Percentiles rank a stretch among this genome's conserved stretches.
phyloP scores from a whole-genome alignment of 805 yeast genomes.

The Alloascoidea africana region DNA sequence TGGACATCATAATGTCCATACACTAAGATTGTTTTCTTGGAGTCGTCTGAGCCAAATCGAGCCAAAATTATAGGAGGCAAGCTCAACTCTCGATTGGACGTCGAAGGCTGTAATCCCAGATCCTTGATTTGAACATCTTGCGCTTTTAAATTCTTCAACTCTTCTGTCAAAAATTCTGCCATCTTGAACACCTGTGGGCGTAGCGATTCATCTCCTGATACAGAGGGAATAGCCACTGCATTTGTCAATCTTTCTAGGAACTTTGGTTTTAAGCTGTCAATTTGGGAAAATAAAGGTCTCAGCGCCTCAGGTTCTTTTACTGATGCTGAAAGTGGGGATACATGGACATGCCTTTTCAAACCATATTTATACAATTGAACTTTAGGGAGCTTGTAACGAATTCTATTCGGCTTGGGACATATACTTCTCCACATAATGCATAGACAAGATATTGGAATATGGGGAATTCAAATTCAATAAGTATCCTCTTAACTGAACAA shows the following conservation, averaged over 20 bases:
- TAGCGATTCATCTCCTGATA: conserved; percentile 76
- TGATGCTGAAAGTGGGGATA: too few relatives aligned
- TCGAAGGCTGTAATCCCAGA: conserved; percentile 72
- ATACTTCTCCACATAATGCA: too few relatives aligned
- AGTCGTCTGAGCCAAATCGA: conserved; percentile 66
- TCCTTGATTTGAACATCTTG: conserved; percentile 68
- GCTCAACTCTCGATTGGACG: conserved; percentile 42
- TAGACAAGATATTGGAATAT: too few relatives aligned
- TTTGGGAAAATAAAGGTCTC: too few relatives aligned
- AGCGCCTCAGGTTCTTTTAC: too few relatives aligned
- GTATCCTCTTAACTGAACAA: too few relatives aligned
- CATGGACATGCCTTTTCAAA: too few relatives aligned
- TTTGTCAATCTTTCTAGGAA: conserved; percentile 57
- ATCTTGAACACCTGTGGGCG: conserved; percentile 85
- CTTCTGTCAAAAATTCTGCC: conserved; percentile 65
- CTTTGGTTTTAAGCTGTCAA: conserved; percentile 59
- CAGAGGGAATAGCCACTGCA: conserved; percentile 93
- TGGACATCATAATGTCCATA: conserved; percentile 98
- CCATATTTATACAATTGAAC: too few relatives aligned
- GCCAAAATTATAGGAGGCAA: conserved; percentile 91
- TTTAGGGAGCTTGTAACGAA: too few relatives aligned
- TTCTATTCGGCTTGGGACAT: too few relatives aligned
- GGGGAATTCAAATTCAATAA: too few relatives aligned
- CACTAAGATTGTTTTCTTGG: conserved; percentile 75
- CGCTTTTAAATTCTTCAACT: conserved; percentile 63